These are phyloP conservation scores for Rhypophila decipiens DNA, from an alignment of 495 filamentous ascomycete species.

Conservation along the genomic window DNA sequence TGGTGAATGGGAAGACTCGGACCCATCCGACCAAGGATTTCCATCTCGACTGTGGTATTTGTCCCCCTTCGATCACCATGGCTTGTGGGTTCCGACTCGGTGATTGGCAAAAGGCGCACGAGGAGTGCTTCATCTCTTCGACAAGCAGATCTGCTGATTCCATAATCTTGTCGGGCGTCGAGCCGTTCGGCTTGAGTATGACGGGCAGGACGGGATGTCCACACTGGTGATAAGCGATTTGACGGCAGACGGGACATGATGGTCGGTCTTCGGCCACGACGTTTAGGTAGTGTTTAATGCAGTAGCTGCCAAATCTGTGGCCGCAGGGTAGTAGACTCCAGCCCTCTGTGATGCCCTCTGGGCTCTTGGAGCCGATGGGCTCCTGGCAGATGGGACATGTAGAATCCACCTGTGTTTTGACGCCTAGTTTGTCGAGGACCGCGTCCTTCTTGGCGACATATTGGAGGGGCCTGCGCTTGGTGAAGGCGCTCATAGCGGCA, in stretches of 20 bases:
- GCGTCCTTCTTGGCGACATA: constrained; percentile 6
- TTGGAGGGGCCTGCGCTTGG: constrained; percentile 6
- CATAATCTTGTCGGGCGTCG: background rate
- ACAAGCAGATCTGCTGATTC: background rate
- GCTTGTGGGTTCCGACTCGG: background rate
- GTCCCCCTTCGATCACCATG: background rate
- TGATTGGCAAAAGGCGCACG: constrained; percentile 10
- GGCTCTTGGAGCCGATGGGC: constrained; percentile 24
- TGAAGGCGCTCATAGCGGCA: constrained; percentile 4
- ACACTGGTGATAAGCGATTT: constrained; percentile 30
- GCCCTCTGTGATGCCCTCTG: constrained; percentile 32
- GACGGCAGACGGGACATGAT: constrained; percentile 36
- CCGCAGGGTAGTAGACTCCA: constrained; percentile 41
- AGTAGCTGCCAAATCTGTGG: constrained; percentile 38
- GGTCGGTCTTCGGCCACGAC: constrained; percentile 29
- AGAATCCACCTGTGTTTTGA: constrained; percentile 18
- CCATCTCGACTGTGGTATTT: background rate
- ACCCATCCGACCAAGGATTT: constrained; percentile 5
- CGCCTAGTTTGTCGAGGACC: constrained; percentile 8
- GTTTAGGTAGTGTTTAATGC: constrained; percentile 40
- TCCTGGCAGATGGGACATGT: constrained; percentile 41
- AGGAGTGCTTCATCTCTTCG: background rate
- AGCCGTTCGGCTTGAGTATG: constrained; percentile 1
- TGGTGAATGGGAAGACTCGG: background rate
- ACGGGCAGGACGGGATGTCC: constrained; percentile 32